phyloP scores from a whole-genome alignment of 768 basidiomycete species.

The Tulasnella sp. region DNA sequence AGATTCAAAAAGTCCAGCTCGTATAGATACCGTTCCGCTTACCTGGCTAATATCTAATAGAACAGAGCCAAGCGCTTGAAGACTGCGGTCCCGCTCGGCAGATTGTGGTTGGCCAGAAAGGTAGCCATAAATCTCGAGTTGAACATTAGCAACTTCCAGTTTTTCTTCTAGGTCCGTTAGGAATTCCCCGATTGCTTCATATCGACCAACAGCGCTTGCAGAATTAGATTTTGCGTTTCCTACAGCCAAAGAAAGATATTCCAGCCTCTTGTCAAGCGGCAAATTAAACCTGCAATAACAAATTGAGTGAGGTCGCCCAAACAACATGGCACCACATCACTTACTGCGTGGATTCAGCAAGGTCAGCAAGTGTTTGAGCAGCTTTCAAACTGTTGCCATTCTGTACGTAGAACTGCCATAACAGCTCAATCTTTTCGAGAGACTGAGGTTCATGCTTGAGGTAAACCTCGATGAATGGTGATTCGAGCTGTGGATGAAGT shows the following conservation, averaged over 20 bases:
- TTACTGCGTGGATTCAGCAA: constrained; percentile 78
- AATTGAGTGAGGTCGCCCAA: constrained; percentile 37
- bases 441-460: constrained; percentile 68
- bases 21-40: constrained; percentile 21
- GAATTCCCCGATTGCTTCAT: constrained; percentile 89
- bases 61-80: constrained; percentile 20
- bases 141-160: constrained; percentile 91
- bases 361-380: constrained; percentile 64
- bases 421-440: constrained; percentile 69
- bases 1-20: no score
- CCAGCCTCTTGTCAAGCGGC: constrained; percentile 57
- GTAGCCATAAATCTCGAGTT: constrained; percentile 85
- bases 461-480: constrained; percentile 78
- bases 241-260: constrained; percentile 87
- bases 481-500: constrained; percentile 48
- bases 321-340: constrained; percentile 32
- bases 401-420: constrained; percentile 97
- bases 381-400: constrained; percentile 78
- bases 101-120: no score
- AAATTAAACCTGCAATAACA: constrained; percentile 19
- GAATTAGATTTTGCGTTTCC: constrained; percentile 91
- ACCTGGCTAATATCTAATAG: constrained; percentile 82
- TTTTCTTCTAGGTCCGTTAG: constrained; percentile 92
- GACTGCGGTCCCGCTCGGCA: constrained; percentile 25
- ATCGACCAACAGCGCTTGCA: constrained; percentile 41